Conservation (phyloP, 1,139 yeast species). For the Yamadazyma songkhlaensis region DNA sequence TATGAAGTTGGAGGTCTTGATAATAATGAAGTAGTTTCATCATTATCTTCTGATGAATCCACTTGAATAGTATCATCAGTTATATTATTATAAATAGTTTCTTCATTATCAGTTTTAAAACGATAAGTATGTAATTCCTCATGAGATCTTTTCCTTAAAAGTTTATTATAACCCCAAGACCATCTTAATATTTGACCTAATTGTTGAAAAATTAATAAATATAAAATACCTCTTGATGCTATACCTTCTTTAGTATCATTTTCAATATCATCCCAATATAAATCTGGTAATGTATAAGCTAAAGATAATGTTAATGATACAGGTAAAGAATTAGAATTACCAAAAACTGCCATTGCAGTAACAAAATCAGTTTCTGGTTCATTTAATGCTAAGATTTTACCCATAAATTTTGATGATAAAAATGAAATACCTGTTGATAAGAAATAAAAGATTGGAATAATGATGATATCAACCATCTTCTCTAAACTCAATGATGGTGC, state of each 20-base stretch:
- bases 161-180: slow-evolving; percentile 89
- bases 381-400: slow-evolving; percentile 49
- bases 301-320: slow-evolving; percentile 73
- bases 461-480: slow-evolving; percentile 64
- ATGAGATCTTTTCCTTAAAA: slow-evolving; percentile 52
- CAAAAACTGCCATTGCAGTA: slow-evolving; percentile 87
- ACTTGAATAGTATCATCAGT: neutral
- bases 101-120: slow-evolving; percentile 7
- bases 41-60: slow-evolving; percentile 1
- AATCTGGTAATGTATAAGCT: slow-evolving; percentile 69
- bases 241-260: slow-evolving; percentile 67
- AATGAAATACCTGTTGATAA: slow-evolving; percentile 63
- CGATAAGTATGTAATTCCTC: slow-evolving; percentile 37
- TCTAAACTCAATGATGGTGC: slow-evolving; percentile 70
- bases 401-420: slow-evolving; percentile 48
- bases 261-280: slow-evolving; percentile 70
- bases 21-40: slow-evolving; percentile 12
- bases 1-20: slow-evolving; percentile 4
- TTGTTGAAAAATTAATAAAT: slow-evolving; percentile 77
- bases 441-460: slow-evolving; percentile 72
- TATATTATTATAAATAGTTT: slow-evolving; percentile 1
- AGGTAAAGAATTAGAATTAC: slow-evolving; percentile 77
- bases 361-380: slow-evolving; percentile 73
- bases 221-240: slow-evolving; percentile 77
- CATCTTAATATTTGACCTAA: slow-evolving; percentile 80